Percentiles rank a stretch among this genome's conserved stretches.
Evolutionary conservation across 768 basidiomycete species (phyloP).

Genomic region (Cystobasidium tubakii): DNA sequence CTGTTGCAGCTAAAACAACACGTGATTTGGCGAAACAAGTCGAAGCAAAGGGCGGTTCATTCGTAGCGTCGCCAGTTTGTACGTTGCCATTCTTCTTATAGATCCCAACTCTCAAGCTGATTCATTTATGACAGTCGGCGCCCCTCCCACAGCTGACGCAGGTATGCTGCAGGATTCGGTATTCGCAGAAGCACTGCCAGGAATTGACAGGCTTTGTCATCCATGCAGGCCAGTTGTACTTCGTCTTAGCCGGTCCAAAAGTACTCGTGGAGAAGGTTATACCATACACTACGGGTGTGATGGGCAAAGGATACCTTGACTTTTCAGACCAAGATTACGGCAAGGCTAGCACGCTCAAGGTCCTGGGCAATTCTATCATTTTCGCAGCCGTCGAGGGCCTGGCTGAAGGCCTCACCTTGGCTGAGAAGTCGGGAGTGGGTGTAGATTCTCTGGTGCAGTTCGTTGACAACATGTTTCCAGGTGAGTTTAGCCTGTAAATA

Average conservation of each 20-base stretch:
- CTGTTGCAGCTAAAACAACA: constrained; percentile 28
- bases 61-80: constrained; percentile 34
- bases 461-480: constrained; percentile 23
- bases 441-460: constrained; percentile 23
- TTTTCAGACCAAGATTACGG: constrained; percentile 16
- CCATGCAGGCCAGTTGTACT: constrained; percentile 28
- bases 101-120: background rate
- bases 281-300: constrained; percentile 31
- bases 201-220: background rate
- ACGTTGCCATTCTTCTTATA: too few relatives aligned
- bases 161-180: background rate
- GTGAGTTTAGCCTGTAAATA: background rate
- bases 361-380: constrained; percentile 28
- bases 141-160: constrained; percentile 16
- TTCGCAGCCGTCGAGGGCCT: constrained; percentile 18
- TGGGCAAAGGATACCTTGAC: constrained; percentile 35
- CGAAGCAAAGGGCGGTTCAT: background rate
- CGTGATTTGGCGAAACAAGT: constrained; percentile 11
- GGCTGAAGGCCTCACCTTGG: constrained; percentile 29
- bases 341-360: constrained; percentile 30
- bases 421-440: constrained; percentile 38
- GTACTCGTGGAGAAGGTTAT: constrained; percentile 25
- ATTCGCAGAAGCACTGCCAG: background rate
- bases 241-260: constrained; percentile 34
- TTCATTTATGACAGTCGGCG: constrained; percentile 6